Evolutionary conservation across 345 rosid genomes (phyloP).

Genomic region (Eucalyptus tenuipes): DNA sequence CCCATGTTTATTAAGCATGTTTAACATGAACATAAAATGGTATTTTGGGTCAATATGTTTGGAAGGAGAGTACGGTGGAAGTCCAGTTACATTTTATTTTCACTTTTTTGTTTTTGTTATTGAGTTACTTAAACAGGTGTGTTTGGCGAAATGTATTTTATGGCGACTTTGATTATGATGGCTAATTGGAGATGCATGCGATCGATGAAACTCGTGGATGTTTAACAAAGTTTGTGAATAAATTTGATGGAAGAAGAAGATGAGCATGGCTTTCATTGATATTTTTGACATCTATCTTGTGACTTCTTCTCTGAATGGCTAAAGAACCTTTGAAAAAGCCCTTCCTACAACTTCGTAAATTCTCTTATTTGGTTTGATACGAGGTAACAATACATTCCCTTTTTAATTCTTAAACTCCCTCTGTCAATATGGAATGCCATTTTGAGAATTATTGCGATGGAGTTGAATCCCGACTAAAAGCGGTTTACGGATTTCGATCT

Average conservation of each 20-base stretch:
- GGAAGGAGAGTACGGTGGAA: background rate
- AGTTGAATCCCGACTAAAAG: background rate
- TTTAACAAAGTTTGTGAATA: background rate
- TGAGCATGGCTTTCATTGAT: background rate
- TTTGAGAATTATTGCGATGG: background rate
- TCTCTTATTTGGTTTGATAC: background rate
- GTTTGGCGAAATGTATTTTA: background rate
- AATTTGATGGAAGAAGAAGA: background rate
- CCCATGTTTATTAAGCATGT: background rate
- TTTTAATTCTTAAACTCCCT: background rate
- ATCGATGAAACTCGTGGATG: accelerated
- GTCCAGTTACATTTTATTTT: background rate
- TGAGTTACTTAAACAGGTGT: background rate
- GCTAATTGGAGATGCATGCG: background rate
- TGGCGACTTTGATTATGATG: background rate
- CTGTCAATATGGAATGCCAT: accelerated
- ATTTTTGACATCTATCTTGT: background rate
- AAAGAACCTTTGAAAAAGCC: background rate
- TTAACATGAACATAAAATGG: background rate
- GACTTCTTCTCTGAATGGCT: background rate
- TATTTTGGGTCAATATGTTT: background rate
- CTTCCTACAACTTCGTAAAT: background rate
- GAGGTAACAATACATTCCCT: background rate
- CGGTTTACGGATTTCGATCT: background rate
- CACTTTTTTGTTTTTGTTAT: background rate